Base-by-base conservation (phyloP, 169 alveolate genomes). In the Cyclospora cayetanensis region DNA sequence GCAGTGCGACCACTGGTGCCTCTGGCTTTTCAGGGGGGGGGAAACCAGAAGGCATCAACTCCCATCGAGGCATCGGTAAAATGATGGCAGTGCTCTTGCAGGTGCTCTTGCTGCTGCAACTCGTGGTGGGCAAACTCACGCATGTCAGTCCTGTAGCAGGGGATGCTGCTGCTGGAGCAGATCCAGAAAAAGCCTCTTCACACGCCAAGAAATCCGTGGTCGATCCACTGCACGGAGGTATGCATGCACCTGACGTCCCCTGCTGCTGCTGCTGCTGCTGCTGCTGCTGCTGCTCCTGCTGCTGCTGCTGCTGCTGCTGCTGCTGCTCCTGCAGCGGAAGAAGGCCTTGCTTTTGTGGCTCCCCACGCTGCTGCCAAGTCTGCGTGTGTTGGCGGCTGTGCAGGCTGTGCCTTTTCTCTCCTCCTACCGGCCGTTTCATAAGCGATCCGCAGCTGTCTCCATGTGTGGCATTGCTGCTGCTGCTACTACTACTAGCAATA, bases 51-150 rank as follows among this genome's bases (percentile, higher is more conserved):
- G 0, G 12, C 5, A 5, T 41, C 34, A 35, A 43, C 18, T 31
- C 80, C 80, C 80, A 68, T 4, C 27, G 53, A 9, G 80, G 80
- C 39, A 68, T 7, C 29, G 80, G 80, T 50, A 68, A 18, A 4
- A 68, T 68, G 1, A 68, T 68, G 39, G 80, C 52, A 29, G 31
- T 68, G 80, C 80, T 68, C 53, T 50, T 29, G 43, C 52, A 42
- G 39, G n/a, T 35, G 80, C 80, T 29, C 53, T 50, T 68, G 52
- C 39, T 68, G 80, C 80, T 68, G 80, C 80, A n/a, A n/a, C n/a
- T n/a, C n/a, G n/a, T n/a, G n/a, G n/a, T n/a, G n/a, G n/a, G n/a
- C n/a, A n/a, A n/a, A n/a, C n/a, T n/a, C n/a, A n/a, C n/a, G n/a
- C n/a, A n/a, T n/a, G n/a, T n/a, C n/a, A n/a, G n/a, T n/a, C n/a